A percentile compares a stretch with the other conserved stretches of the same genome.
These are phyloP conservation scores for Plasmodium reichenowi DNA, from an alignment of 169 alveolate species.

Conservation along the genomic window DNA sequence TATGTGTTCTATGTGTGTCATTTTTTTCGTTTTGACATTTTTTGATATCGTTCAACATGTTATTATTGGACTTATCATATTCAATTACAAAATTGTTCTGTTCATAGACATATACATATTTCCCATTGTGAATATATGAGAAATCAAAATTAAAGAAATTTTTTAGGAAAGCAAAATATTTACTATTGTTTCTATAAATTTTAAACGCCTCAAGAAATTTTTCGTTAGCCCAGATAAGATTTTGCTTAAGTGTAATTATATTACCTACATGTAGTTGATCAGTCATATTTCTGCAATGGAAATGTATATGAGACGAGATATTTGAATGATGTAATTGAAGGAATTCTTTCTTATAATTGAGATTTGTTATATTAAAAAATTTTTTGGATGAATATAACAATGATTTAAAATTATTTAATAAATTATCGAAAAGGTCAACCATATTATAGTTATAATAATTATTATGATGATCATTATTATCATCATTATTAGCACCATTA, in stretches of 20 bases:
- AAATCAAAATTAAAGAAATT: slow-evolving; percentile 31
- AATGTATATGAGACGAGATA: slow-evolving; percentile 37
- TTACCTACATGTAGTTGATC: slow-evolving; percentile 33
- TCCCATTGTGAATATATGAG: not conserved
- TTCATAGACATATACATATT: slow-evolving; percentile 18
- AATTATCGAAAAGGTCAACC: not conserved
- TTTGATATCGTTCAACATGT: not conserved
- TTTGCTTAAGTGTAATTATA: slow-evolving; percentile 51
- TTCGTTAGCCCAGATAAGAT: slow-evolving; percentile 56
- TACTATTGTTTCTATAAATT: slow-evolving; percentile 66
- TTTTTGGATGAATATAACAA: slow-evolving; percentile 35
- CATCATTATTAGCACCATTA: no score
- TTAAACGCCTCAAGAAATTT: slow-evolving; percentile 71
- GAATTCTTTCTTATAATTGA: slow-evolving; percentile 38
- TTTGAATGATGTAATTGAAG: slow-evolving; percentile 22
- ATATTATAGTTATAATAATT: no score
- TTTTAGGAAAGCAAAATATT: slow-evolving; percentile 49
- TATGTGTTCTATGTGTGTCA: not conserved
- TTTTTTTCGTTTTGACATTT: not conserved
- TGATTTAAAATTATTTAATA: slow-evolving; percentile 16
- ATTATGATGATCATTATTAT: no score
- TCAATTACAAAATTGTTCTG: slow-evolving; percentile 17
- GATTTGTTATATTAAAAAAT: slow-evolving; percentile 40
- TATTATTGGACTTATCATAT: not conserved
- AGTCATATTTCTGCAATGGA: slow-evolving; percentile 25